phyloP scores from a whole-genome alignment of 176 grass and related monocot genomes.

The Ensete ventricosum region DNA sequence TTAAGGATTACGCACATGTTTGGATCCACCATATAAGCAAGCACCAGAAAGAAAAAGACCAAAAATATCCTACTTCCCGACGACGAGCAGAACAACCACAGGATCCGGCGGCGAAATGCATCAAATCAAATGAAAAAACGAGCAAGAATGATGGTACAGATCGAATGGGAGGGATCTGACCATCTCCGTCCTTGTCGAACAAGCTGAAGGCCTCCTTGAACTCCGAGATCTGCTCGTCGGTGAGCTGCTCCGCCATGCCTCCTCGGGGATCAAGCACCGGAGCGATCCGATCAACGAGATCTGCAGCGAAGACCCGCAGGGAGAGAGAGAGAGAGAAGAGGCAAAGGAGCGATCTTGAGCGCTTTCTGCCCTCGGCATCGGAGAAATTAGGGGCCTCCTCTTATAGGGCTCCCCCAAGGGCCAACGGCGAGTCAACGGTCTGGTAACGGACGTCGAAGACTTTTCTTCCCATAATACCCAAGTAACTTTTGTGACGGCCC shows the following conservation, averaged over 20 bases:
- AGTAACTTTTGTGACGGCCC: too few species aligned
- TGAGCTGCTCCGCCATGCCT: constrained; percentile 7
- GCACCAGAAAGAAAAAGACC: neutral
- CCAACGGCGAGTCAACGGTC: neutral
- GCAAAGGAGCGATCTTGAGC: neutral
- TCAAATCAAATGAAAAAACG: neutral
- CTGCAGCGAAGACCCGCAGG: neutral
- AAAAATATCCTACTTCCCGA: neutral
- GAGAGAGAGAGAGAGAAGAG: neutral
- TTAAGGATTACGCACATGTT: too few species aligned
- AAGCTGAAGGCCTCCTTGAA: constrained; percentile 8
- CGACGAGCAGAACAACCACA: neutral
- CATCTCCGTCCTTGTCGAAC: constrained; percentile 8
- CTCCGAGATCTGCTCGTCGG: constrained; percentile 1
- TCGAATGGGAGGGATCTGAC: neutral
- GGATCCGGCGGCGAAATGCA: neutral
- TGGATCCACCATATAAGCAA: too few species aligned
- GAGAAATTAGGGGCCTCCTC: neutral
- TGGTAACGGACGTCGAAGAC: too few species aligned
- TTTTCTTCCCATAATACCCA: too few species aligned
- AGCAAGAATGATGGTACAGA: neutral
- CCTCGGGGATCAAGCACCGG: neutral
- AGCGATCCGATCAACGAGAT: neutral
- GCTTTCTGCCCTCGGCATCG: neutral
- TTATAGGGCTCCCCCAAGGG: neutral